A percentile compares a stretch with the other conserved stretches of the same genome.
Conservation (phyloP, 441 rosid genomes). For the Erysimum cheiri region DNA sequence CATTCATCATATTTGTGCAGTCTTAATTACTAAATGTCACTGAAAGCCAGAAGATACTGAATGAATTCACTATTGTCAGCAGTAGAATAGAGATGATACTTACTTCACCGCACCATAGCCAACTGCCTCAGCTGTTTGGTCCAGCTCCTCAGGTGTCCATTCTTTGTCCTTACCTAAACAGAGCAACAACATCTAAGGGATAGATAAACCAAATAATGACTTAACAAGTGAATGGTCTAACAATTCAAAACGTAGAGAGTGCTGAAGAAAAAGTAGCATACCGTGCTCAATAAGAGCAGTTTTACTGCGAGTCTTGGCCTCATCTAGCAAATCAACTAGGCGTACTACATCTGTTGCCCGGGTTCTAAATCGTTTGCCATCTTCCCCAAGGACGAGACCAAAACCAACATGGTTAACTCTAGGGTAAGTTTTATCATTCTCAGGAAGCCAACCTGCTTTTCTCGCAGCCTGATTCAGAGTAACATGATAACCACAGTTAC, state of each 20-base stretch:
- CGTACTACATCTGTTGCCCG: slow-evolving; percentile 85
- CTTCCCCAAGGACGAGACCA: slow-evolving; percentile 93
- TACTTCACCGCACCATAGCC: slow-evolving; percentile 98
- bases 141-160: slow-evolving; percentile 89
- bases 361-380: slow-evolving; percentile 90
- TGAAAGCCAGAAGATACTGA: slow-evolving; percentile 1
- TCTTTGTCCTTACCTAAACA: slow-evolving; percentile 76
- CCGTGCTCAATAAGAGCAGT: slow-evolving; percentile 79
- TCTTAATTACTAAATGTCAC: not conserved
- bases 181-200: slow-evolving; percentile 27
- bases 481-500: slow-evolving; percentile 18
- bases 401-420: slow-evolving; percentile 83
- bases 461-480: slow-evolving; percentile 73
- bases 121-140: slow-evolving; percentile 87
- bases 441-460: slow-evolving; percentile 85
- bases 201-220: slow-evolving; percentile 17
- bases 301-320: slow-evolving; percentile 85
- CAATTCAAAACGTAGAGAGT: slow-evolving; percentile 15
- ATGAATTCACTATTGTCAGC: slow-evolving; percentile 3
- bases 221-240: slow-evolving; percentile 30
- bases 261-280: slow-evolving; percentile 38
- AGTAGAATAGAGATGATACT: slow-evolving; percentile 43
- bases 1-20: slow-evolving; percentile 9
- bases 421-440: slow-evolving; percentile 56
- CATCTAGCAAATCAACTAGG: slow-evolving; percentile 92